Conservation (phyloP, 2,329 filamentous ascomycete species). For the Venturiaceae sp. region DNA sequence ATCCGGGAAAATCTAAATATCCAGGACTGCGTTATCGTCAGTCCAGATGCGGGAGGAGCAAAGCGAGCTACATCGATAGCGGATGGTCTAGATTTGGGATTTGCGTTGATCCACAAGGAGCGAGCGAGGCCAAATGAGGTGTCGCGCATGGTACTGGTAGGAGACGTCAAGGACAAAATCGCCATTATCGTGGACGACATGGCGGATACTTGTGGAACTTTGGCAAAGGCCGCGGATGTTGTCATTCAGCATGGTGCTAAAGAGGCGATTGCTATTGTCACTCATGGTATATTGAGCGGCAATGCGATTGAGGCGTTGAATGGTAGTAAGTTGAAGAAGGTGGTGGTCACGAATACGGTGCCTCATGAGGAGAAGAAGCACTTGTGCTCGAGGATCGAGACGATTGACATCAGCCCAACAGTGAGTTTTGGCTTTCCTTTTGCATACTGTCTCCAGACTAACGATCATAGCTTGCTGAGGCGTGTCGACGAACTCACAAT, state of each 20-base stretch:
- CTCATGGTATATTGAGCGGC: constrained; percentile 83
- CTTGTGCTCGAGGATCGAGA: constrained; percentile 69
- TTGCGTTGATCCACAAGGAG: constrained; percentile 96
- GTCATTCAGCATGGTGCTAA: constrained; percentile 79
- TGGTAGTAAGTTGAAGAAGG: constrained; percentile 60
- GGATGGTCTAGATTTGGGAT: constrained; percentile 79
- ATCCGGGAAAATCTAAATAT: constrained; percentile 78
- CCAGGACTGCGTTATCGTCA: constrained; percentile 84
- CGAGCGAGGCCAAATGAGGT: constrained; percentile 85
- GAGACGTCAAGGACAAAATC: constrained; percentile 81
- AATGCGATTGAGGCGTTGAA: constrained; percentile 83
- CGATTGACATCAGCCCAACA: constrained; percentile 86
- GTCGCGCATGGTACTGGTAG: constrained; percentile 90
- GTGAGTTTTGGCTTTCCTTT: constrained; percentile 23
- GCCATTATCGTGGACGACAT: constrained; percentile 97
- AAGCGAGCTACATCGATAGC: constrained; percentile 91
- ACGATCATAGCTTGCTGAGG: constrained; percentile 48
- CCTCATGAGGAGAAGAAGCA: constrained; percentile 73
- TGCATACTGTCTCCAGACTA: background rate
- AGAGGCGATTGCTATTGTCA: constrained; percentile 89
- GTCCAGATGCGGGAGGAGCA: constrained; percentile 86
- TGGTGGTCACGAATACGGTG: constrained; percentile 89
- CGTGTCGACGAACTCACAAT: constrained; percentile 63
- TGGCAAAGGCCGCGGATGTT: constrained; percentile 80
- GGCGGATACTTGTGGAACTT: constrained; percentile 89